phyloP scores from a whole-genome alignment of 2,329 filamentous ascomycete species.

The Colletotrichum orchidophilum region DNA sequence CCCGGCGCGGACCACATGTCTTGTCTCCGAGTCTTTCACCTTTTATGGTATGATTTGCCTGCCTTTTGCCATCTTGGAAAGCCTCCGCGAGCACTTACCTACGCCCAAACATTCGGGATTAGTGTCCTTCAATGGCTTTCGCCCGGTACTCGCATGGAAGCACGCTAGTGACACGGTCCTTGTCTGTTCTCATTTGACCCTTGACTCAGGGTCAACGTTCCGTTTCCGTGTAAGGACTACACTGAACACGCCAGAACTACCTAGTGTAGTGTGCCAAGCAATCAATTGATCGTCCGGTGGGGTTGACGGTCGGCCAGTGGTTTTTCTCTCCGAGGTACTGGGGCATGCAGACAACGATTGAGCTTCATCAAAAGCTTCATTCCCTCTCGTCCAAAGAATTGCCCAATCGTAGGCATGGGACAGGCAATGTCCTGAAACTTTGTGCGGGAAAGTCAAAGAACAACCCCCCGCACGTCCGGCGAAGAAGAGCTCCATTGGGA shows the following conservation, averaged over 20 bases:
- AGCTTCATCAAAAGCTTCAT: conserved; percentile 15
- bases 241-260: background rate
- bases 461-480: conserved; percentile 23
- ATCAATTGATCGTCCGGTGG: background rate
- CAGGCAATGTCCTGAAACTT: conserved; percentile 19
- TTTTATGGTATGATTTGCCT: background rate
- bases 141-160: background rate
- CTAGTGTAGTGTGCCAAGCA: background rate
- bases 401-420: background rate
- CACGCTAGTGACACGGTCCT: background rate
- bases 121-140: background rate
- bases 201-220: background rate
- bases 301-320: background rate
- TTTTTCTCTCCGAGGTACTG: background rate
- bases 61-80: background rate
- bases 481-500: background rate
- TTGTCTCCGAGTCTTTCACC: background rate
- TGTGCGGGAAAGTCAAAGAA: conserved; percentile 6
- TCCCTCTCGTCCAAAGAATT: background rate
- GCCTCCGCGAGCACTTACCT: background rate
- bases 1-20: background rate
- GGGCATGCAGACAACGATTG: background rate
- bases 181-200: background rate
- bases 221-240: background rate
- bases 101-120: background rate